Conservation (phyloP, 2,329 filamentous ascomycete species). For the Fusarium sp. region DNA sequence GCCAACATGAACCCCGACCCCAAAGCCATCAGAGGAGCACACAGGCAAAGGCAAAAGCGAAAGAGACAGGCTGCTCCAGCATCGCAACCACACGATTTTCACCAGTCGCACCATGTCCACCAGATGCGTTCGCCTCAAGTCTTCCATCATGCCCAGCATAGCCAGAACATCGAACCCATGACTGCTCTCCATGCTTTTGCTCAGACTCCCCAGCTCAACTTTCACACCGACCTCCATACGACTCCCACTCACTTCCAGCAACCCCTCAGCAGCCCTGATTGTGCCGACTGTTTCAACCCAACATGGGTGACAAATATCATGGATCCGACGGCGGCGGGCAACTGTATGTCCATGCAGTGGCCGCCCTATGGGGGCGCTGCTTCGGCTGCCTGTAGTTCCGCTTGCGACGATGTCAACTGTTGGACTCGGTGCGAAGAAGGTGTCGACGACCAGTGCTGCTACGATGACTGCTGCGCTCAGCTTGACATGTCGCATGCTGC, state of each 20-base stretch:
- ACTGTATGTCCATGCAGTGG: slow-evolving; percentile 35
- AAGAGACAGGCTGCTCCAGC: slow-evolving; percentile 28
- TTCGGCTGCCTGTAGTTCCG: slow-evolving; percentile 51
- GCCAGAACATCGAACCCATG: slow-evolving; percentile 38
- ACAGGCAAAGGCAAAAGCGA: slow-evolving; percentile 31
- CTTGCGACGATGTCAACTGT: slow-evolving; percentile 49
- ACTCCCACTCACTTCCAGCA: slow-evolving; percentile 34
- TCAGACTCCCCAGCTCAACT: slow-evolving; percentile 33
- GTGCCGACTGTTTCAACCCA: slow-evolving; percentile 24
- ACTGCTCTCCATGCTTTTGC: slow-evolving; percentile 39
- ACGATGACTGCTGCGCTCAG: slow-evolving; percentile 50
- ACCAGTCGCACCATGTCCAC: slow-evolving; percentile 27
- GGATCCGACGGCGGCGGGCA: slow-evolving; percentile 14
- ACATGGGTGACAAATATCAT: slow-evolving; percentile 34
- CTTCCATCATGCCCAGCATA: slow-evolving; percentile 25
- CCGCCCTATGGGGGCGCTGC: slow-evolving; percentile 47
- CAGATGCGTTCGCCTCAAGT: slow-evolving; percentile 29
- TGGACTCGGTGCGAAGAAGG: slow-evolving; percentile 51
- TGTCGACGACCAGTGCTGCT: slow-evolving; percentile 51
- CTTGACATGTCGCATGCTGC: slow-evolving; percentile 37
- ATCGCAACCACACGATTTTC: slow-evolving; percentile 20
- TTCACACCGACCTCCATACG: slow-evolving; percentile 25
- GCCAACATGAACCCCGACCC: slow-evolving; percentile 16
- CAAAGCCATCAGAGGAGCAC: slow-evolving; percentile 15
- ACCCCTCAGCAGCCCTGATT: slow-evolving; percentile 15